These are phyloP conservation scores for Tuctoria greenei DNA, from an alignment of 176 grass and related monocot species.

Conservation along the genomic window DNA sequence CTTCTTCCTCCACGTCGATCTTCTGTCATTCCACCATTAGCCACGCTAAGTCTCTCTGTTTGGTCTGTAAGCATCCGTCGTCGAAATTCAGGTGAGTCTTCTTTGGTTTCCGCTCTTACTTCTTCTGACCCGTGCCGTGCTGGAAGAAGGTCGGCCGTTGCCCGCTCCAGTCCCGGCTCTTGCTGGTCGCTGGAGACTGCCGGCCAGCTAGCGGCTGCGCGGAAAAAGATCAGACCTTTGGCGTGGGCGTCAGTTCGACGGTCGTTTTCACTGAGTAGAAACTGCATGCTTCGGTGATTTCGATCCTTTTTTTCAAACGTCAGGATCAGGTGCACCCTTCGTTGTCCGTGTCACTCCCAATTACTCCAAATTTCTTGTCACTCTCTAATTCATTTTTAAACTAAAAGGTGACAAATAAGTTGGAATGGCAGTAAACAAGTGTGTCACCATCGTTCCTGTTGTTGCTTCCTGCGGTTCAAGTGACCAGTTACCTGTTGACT, in stretches of 20 bases:
- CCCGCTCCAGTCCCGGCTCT: background rate
- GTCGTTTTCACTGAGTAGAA: background rate
- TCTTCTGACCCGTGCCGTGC: background rate
- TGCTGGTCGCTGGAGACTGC: conserved; percentile 4
- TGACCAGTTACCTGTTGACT: no score
- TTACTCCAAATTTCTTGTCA: no score
- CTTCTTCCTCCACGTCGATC: no score
- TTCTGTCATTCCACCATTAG: no score
- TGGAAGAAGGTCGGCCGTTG: background rate
- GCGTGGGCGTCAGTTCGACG: background rate
- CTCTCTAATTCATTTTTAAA: no score
- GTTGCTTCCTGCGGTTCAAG: no score
- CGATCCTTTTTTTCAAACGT: background rate
- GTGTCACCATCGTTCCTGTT: no score
- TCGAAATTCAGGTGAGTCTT: background rate
- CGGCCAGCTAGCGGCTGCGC: background rate
- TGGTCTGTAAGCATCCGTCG: no score
- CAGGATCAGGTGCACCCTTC: background rate
- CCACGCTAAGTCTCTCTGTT: no score
- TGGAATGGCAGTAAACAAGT: no score
- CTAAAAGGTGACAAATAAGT: no score
- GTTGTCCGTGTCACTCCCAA: background rate
- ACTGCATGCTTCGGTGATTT: background rate
- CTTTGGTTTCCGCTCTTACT: background rate
- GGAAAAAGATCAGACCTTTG: background rate